These are phyloP conservation scores for Arabis alpina DNA, from an alignment of 345 rosid species.

Conservation along the genomic window DNA sequence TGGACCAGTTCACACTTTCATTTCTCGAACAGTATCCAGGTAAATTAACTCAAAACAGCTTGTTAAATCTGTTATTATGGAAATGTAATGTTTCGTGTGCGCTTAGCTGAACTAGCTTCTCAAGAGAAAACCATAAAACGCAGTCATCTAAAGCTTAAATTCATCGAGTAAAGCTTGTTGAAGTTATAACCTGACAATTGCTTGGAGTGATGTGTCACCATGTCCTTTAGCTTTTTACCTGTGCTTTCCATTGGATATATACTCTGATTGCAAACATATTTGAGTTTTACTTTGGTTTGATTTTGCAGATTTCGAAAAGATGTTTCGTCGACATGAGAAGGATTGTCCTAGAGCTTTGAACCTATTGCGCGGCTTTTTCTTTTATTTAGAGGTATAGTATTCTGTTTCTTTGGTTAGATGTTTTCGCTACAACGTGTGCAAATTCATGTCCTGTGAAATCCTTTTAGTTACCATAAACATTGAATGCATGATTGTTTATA, in stretches of 20 bases:
- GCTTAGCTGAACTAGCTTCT: slow-evolving; percentile 9
- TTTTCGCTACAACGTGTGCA: slow-evolving; percentile 12
- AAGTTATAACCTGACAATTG: not conserved
- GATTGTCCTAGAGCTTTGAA: slow-evolving; percentile 48
- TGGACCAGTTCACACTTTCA: slow-evolving; percentile 43
- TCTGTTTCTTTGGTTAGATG: slow-evolving; percentile 18
- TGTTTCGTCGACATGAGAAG: slow-evolving; percentile 22
- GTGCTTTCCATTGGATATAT: slow-evolving; percentile 3
- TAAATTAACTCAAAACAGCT: slow-evolving; percentile 28
- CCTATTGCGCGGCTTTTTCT: slow-evolving; percentile 81
- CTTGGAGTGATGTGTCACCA: not conserved
- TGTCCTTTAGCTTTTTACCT: slow-evolving; percentile 2
- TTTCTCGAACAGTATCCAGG: slow-evolving; percentile 58
- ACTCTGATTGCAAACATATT: not conserved
- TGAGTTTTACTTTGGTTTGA: slow-evolving; percentile 26
- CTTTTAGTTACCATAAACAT: not conserved
- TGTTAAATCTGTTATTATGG: slow-evolving; percentile 15
- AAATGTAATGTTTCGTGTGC: not conserved
- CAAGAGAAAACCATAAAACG: not conserved
- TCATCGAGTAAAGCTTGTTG: slow-evolving; percentile 2
- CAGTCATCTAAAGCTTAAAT: not conserved
- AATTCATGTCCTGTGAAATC: not conserved
- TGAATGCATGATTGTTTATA: not conserved
- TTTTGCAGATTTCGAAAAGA: slow-evolving; percentile 55
- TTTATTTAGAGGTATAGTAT: slow-evolving; percentile 62